These are phyloP conservation scores for Anisodus tanguticus DNA, from an alignment of 257 asterid species.

Conservation along the genomic window DNA sequence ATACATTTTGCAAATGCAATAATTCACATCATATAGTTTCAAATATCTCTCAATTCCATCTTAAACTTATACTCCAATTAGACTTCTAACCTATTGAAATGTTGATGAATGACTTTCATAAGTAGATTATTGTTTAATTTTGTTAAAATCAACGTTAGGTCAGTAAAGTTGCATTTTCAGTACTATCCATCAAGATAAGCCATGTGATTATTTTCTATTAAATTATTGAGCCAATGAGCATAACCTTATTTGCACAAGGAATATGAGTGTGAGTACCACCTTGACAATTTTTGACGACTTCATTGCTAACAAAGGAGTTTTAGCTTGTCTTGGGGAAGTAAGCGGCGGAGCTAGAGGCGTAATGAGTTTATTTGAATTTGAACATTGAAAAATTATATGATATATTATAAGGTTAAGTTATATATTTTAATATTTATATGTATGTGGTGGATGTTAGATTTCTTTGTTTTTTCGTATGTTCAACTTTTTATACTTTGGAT, in stretches of 20 bases:
- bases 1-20: not conserved
- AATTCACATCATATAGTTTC: no score
- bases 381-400: not conserved
- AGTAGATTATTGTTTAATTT: not conserved
- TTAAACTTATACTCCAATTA: not conserved
- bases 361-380: not conserved
- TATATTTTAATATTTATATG: no score
- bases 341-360: rapidly evolving
- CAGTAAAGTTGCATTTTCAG: not conserved
- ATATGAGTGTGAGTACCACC: not conserved
- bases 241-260: not conserved
- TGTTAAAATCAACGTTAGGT: not conserved
- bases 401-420: not conserved
- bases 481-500: no score
- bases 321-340: not conserved
- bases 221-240: not conserved
- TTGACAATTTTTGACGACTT: not conserved
- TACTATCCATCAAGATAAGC: not conserved
- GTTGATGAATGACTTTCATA: not conserved
- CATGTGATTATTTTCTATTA: not conserved
- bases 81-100: not conserved
- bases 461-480: no score
- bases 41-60: not conserved
- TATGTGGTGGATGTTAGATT: not conserved
- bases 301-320: not conserved